These are phyloP conservation scores for Bryoglossum gracile DNA, from an alignment of 495 filamentous ascomycete species.

Conservation along the genomic window DNA sequence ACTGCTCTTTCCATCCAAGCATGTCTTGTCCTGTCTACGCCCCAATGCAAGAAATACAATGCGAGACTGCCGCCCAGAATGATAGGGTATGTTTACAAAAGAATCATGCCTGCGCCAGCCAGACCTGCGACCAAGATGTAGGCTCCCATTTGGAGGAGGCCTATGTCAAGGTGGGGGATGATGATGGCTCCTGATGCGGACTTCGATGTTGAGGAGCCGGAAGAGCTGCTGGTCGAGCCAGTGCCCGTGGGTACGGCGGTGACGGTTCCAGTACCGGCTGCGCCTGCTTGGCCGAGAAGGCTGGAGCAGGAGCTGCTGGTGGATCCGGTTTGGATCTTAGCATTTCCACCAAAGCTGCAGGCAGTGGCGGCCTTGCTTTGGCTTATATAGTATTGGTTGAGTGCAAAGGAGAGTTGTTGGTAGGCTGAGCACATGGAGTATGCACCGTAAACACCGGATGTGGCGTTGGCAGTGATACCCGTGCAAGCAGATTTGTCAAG, in stretches of 20 bases:
- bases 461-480: slow-evolving; percentile 64
- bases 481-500: slow-evolving; percentile 46
- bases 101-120: slow-evolving; percentile 66
- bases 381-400: slow-evolving; percentile 72
- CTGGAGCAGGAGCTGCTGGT: slow-evolving; percentile 34
- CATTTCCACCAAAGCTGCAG: slow-evolving; percentile 72
- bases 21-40: not conserved
- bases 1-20: not conserved
- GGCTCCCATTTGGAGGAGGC: slow-evolving; percentile 56
- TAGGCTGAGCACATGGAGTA: slow-evolving; percentile 81
- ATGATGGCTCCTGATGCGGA: slow-evolving; percentile 36
- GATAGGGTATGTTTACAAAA: slow-evolving; percentile 55
- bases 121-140: slow-evolving; percentile 61
- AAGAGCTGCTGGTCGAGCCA: slow-evolving; percentile 29
- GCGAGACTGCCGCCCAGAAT: not conserved
- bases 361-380: slow-evolving; percentile 50
- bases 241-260: slow-evolving; percentile 45
- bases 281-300: slow-evolving; percentile 52
- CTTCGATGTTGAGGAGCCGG: slow-evolving; percentile 23
- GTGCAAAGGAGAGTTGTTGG: slow-evolving; percentile 71
- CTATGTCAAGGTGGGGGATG: slow-evolving; percentile 51
- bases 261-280: slow-evolving; percentile 56
- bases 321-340: slow-evolving; percentile 38
- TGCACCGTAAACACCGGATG: slow-evolving; percentile 72
- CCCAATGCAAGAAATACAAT: slow-evolving; percentile 2